A percentile compares a stretch with the other conserved stretches of the same genome.
Evolutionary conservation across 352 stramenopile species (phyloP).

Genomic region (Globisporangium abappressorium): DNA sequence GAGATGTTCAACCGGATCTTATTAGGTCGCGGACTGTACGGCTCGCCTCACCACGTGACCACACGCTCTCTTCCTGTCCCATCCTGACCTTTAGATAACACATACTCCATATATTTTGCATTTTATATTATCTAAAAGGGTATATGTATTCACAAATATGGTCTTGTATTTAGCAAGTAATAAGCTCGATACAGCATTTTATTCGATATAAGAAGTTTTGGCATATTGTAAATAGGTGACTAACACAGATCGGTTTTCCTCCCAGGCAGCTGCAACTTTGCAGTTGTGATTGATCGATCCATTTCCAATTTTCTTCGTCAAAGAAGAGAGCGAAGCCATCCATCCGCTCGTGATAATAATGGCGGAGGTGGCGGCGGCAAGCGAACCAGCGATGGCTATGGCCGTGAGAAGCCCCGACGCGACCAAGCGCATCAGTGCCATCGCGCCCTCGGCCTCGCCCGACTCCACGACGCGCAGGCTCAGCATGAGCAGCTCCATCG

Average conservation of each 20-base stretch:
- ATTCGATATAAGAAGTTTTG: neutral
- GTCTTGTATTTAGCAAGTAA: too few relatives aligned
- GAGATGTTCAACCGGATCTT: neutral
- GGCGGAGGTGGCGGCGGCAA: neutral
- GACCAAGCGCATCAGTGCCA: neutral
- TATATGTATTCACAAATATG: too few relatives aligned
- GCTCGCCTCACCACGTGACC: neutral
- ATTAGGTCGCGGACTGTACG: constrained; percentile 3
- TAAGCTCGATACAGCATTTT: neutral
- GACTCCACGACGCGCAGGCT: neutral
- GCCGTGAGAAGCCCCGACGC: neutral
- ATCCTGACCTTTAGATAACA: neutral
- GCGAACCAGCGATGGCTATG: neutral
- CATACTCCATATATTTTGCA: neutral
- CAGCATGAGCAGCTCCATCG: constrained; percentile 10
- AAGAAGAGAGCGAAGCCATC: constrained; percentile 3
- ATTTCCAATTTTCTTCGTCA: neutral
- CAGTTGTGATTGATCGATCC: constrained; percentile 4
- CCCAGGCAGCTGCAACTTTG: neutral
- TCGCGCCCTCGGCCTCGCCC: too few relatives aligned
- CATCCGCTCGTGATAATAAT: neutral
- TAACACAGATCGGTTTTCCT: neutral
- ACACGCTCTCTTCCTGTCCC: neutral
- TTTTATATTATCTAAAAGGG: neutral
- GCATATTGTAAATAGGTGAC: neutral